Evolutionary conservation across 163 green algal genomes (phyloP), one percentile per base, ranked within the genome.

Genomic region (Smithsoniella earleae): DNA sequence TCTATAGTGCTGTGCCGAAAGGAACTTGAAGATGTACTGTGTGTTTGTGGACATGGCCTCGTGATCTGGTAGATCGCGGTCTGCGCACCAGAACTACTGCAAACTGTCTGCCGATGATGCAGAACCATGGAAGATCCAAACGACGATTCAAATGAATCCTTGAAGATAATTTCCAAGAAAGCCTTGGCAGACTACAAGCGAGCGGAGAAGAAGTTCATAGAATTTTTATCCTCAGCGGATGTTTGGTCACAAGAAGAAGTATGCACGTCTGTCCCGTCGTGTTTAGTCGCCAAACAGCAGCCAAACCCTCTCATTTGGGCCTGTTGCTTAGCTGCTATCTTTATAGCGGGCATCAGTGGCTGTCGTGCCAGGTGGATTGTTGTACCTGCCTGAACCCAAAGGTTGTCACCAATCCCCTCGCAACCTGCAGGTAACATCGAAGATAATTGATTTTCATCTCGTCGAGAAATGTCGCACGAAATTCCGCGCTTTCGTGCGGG

Each of bases 121-220:
- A n/a, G 49, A 64, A 27, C 31, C 49, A 27, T 36, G 6, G 49
- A 6, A 25, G 13, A 64, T 13, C 49, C 25, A 27, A 27, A 64
- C 33, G 49, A 64, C 49, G 25, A 64, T 36, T 27, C 49, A 6
- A 36, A 64, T 27, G 49, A 64, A 36, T 64, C 49, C 6, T 69
- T 34, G 27, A 69, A 69, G 34, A 69, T 69, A 45, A 69, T 69
- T 13, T 69, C 58, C 5, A 30, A 36, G 58, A 69, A 69, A 69
- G 58, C 58, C 16, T 31, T 69, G 20, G 31, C 25, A 3, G 58
- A 69, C 58, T 69, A 69, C 16, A 69, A 69, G 25, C 31, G 34
- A 33, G 58, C 58, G 10, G 58, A 69, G 25, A 3, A 36, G 25
- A 33, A 45, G 34, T 69, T 69, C 25, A 22, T 69, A 33, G 58